Evolutionary conservation across 208 protist species (phyloP).

Genomic region (Acanthamoeba royreba): DNA sequence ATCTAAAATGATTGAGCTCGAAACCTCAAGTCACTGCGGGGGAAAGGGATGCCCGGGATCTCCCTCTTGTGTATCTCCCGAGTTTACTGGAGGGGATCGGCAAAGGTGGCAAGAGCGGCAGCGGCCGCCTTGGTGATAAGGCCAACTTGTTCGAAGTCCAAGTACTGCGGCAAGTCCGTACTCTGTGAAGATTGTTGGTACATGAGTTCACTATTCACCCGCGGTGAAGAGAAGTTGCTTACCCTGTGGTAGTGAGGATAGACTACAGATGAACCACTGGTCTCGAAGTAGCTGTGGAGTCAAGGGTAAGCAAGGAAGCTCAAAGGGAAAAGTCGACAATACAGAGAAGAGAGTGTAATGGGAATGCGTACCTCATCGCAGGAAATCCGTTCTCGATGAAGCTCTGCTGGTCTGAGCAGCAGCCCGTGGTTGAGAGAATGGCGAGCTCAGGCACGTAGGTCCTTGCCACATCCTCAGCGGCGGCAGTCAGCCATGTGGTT

Average conservation of each 20-base stretch:
- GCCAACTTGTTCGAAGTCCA: background rate
- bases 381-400: constrained; percentile 20
- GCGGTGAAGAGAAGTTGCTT: background rate
- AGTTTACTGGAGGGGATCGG: background rate
- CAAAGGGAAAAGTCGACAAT: background rate
- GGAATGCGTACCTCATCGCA: background rate
- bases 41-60: too few relatives aligned
- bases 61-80: too few relatives aligned
- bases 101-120: background rate
- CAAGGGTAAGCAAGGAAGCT: background rate
- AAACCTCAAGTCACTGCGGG: too few relatives aligned
- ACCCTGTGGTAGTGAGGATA: constrained; percentile 25
- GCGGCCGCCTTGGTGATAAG: background rate
- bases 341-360: background rate
- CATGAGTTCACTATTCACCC: background rate
- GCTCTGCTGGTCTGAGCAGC: constrained; percentile 32
- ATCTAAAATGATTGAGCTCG: too few relatives aligned
- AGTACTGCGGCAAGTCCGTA: background rate
- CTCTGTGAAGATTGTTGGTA: background rate
- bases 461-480: background rate
- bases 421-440: background rate
- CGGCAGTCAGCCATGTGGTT: background rate
- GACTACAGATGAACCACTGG: background rate
- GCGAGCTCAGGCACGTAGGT: background rate
- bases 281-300: background rate